phyloP scores from a whole-genome alignment of 495 filamentous ascomycete species.

The Talaromyces adpressus region DNA sequence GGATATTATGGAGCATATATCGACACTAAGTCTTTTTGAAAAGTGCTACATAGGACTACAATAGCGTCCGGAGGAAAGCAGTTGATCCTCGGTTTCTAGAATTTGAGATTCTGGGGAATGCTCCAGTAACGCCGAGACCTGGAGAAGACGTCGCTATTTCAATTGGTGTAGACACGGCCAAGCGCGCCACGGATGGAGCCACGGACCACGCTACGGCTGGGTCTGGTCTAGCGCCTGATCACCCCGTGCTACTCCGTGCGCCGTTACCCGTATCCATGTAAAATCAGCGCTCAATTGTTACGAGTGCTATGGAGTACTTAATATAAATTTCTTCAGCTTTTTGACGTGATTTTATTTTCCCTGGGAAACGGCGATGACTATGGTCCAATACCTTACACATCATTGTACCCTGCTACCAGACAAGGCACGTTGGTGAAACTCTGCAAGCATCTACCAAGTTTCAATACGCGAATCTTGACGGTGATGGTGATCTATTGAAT shows the following conservation, averaged over 20 bases:
- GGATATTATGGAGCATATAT: not conserved
- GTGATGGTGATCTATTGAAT: not conserved
- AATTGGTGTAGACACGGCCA: not conserved
- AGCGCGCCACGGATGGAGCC: not conserved
- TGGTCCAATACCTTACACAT: not conserved
- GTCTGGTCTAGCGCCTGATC: not conserved
- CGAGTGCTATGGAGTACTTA: not conserved
- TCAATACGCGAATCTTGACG: too few relatives aligned
- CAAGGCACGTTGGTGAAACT: not conserved
- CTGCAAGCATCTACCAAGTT: not conserved
- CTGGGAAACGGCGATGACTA: too few relatives aligned
- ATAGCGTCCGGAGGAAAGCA: not conserved
- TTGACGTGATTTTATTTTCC: not conserved
- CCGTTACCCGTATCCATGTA: too few relatives aligned
- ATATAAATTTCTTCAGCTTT: not conserved
- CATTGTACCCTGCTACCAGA: not conserved
- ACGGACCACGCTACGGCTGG: not conserved
- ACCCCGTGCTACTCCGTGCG: too few relatives aligned
- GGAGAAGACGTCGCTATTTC: not conserved
- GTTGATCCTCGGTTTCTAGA: not conserved
- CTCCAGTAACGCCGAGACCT: not conserved
- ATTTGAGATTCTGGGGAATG: not conserved
- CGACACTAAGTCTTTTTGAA: not conserved
- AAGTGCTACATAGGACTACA: not conserved
- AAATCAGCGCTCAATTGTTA: not conserved